These are phyloP conservation scores for Colletotrichum abscissum DNA, from an alignment of 2,329 filamentous ascomycete genomes.

Conservation along the genomic window DNA sequence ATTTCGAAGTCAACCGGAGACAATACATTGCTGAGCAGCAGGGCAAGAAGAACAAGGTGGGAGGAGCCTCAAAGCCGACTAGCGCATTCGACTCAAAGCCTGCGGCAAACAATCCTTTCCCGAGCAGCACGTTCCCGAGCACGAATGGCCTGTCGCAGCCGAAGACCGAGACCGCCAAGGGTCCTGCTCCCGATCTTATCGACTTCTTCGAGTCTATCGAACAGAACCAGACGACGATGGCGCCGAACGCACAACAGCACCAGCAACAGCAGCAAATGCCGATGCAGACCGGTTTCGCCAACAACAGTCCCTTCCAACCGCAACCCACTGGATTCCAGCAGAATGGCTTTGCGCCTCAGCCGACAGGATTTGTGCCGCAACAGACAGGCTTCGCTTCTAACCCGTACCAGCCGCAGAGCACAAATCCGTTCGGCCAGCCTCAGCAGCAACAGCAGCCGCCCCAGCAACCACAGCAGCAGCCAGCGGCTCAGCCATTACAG, in stretches of 20 bases:
- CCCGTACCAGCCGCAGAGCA: slow-evolving; percentile 55
- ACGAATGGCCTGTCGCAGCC: slow-evolving; percentile 47
- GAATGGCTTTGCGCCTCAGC: slow-evolving; percentile 56
- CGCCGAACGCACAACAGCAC: slow-evolving; percentile 50
- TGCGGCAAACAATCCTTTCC: slow-evolving; percentile 57
- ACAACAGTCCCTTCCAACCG: slow-evolving; percentile 47
- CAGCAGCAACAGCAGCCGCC: slow-evolving; percentile 44
- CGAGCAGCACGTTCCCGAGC: slow-evolving; percentile 49
- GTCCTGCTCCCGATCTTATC: slow-evolving; percentile 82
- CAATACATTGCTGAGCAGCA: slow-evolving; percentile 93
- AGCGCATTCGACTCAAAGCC: slow-evolving; percentile 49
- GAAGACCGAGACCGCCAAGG: slow-evolving; percentile 66
- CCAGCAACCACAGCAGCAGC: slow-evolving; percentile 42
- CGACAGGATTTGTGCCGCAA: slow-evolving; percentile 54
- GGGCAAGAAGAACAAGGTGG: slow-evolving; percentile 65
- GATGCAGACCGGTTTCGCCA: slow-evolving; percentile 40
- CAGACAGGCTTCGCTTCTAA: slow-evolving; percentile 53
- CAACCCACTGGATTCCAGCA: slow-evolving; percentile 48
- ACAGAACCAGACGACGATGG: slow-evolving; percentile 82
- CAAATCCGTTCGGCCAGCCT: slow-evolving; percentile 44
- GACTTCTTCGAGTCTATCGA: slow-evolving; percentile 97
- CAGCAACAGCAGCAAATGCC: slow-evolving; percentile 45
- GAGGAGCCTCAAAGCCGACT: slow-evolving; percentile 40
- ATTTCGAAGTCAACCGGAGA: slow-evolving; percentile 92
- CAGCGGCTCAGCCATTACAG: slow-evolving; percentile 53